Evolutionary conservation across 257 asterid species (phyloP), one percentile per base, ranked within the genome.

Genomic region (Penstemon newberryi): DNA sequence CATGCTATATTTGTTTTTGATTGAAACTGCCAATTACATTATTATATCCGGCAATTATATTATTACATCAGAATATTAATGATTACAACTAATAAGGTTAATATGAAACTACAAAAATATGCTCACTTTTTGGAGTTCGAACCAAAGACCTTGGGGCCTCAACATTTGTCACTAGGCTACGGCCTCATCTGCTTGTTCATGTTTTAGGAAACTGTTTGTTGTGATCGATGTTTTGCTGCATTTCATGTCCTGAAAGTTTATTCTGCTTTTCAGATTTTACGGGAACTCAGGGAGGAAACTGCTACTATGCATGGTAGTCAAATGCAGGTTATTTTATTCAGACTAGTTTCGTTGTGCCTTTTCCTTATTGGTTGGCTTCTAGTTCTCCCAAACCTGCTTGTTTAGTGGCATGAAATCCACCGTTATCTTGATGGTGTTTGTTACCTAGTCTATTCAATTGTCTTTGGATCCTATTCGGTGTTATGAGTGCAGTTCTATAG

Each of bases 251-350:
- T 60, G 49, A 37, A 43, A 40, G 6, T 40, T 8, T 40, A 12
- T 55, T 65, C 53, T 74, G 70, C 52, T 37, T 74, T 67, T 74
- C 86, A 87, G 89, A 81, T 90, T 75, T 68, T 93, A 77, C 81
- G 91, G 9, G 91, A 93, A 75, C 96, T 93, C 60, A 91, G 99
- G 70, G 95, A 88, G 85, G 99, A 90, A 85, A 93, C 99, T 59
- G 83, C 96, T 13, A 72, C 81, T 54, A 80, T 87, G 95, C 89
- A 71, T 5, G 96, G 97, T 33, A 88, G 96, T 75, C 99, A 89
- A 64, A 90, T 88, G 99, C 97, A 93, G 92, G 97, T 87, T 60
- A 63, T 51, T 43, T 51, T 62, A 41, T 60, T 55, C 18, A 19
- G 42, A 57, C 40, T 52, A 33, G 55, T 56, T 33, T 10, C 40